phyloP scores from a whole-genome alignment of 768 basidiomycete species.

The Mycena rebaudengoi region DNA sequence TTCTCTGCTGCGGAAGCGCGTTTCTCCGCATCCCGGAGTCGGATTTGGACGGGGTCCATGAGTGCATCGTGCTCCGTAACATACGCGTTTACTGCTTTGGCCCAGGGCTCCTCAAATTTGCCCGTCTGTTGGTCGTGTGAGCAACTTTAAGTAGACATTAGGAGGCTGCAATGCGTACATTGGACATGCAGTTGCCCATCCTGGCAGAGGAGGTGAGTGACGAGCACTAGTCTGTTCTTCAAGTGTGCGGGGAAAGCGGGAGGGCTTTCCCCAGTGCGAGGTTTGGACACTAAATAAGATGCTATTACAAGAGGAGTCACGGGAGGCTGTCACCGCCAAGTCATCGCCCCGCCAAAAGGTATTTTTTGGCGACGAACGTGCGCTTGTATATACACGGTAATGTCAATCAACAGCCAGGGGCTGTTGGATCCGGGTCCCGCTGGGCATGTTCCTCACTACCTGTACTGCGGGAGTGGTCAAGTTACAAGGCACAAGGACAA shows the following conservation, averaged over 20 bases:
- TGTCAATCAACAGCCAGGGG: too few relatives aligned
- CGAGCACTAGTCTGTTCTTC: too few relatives aligned
- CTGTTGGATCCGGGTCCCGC: too few relatives aligned
- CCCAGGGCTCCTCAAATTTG: slow-evolving; percentile 28
- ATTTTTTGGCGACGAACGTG: slow-evolving; percentile 11
- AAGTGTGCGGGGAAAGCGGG: neutral
- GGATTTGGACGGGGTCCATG: slow-evolving; percentile 18
- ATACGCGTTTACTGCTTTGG: slow-evolving; percentile 10
- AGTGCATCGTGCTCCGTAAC: slow-evolving; percentile 4
- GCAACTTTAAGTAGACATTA: neutral
- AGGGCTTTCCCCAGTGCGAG: too few relatives aligned
- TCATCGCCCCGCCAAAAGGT: too few relatives aligned
- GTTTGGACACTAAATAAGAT: neutral
- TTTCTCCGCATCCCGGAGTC: slow-evolving; percentile 2
- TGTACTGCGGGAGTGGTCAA: too few relatives aligned
- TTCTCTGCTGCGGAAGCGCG: slow-evolving; percentile 16
- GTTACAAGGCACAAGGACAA: too few relatives aligned
- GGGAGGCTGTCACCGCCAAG: slow-evolving; percentile 3
- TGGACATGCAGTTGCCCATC: slow-evolving; percentile 33
- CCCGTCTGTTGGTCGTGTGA: slow-evolving; percentile 29
- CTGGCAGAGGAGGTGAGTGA: neutral
- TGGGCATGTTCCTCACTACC: too few relatives aligned
- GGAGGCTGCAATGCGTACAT: slow-evolving; percentile 3
- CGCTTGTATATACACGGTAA: too few relatives aligned
- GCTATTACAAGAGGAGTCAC: slow-evolving; percentile 10